Conservation (phyloP, 768 basidiomycete species). For the Pleurotus ostreatus region DNA sequence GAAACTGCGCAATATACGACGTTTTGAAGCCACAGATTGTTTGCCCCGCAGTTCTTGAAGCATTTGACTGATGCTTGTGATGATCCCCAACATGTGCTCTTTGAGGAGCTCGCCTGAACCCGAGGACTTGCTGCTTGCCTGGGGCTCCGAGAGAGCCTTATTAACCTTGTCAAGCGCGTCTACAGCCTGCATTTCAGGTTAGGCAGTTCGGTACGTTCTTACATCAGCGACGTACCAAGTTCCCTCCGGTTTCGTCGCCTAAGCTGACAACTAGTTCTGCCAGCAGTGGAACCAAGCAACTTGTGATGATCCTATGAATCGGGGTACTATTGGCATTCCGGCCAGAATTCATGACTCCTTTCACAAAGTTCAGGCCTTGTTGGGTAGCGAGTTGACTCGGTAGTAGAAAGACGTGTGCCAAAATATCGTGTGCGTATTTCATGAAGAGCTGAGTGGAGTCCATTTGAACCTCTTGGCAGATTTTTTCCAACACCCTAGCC, state of each 20-base stretch:
- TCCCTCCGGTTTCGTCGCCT: conserved; percentile 58
- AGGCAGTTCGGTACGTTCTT: too few species aligned
- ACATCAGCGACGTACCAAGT: conserved; percentile 33
- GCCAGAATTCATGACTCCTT: conserved; percentile 47
- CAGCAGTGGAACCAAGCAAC: conserved; percentile 65
- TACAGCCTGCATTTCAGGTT: conserved; percentile 21
- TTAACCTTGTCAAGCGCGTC: conserved; percentile 38
- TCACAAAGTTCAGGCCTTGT: conserved; percentile 58
- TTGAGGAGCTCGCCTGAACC: conserved; percentile 58
- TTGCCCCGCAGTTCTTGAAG: conserved; percentile 83
- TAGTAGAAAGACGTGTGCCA: conserved; percentile 66
- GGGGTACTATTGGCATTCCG: conserved; percentile 35
- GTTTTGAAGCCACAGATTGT: conserved; percentile 63
- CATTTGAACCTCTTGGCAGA: conserved; percentile 49
- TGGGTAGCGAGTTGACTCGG: conserved; percentile 50
- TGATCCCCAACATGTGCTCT: conserved; percentile 76
- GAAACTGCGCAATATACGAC: conserved; percentile 74
- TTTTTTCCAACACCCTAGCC: conserved; percentile 49
- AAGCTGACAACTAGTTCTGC: conserved; percentile 73
- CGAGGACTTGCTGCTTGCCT: conserved; percentile 8
- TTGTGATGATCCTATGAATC: conserved; percentile 54
- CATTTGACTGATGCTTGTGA: conserved; percentile 81
- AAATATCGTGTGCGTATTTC: conserved; percentile 52
- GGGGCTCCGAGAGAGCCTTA: conserved; percentile 34
- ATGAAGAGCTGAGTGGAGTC: conserved; percentile 48